Evolutionary conservation across 208 protist genomes (phyloP), one percentile per base, ranked within the genome.

Genomic region (Leishmania martiniquensis): DNA sequence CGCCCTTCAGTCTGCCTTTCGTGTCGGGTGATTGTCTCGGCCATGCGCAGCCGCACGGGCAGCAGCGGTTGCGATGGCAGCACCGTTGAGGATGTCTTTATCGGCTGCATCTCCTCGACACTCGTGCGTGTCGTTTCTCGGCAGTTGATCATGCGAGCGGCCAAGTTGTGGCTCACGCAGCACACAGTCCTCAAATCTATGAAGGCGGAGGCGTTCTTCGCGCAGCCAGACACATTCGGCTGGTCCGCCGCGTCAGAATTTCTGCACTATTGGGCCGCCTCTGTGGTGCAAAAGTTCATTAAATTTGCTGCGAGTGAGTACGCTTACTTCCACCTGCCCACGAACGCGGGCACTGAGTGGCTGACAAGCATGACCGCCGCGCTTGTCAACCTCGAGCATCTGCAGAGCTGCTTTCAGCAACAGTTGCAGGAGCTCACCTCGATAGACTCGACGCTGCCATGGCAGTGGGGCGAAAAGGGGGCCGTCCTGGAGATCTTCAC

Each of bases 221-320:
- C 72, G 7, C 78, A 71, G 65, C 62, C 78, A 20, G 72, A 82
- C 78, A 72, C 62, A 51, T 77, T 82, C 55, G 72, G 72, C 65
- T 82, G 78, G 78, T 67, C 51, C 9, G 62, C 47, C 17, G n/a
- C 62, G 3, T 72, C 71, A 0, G 72, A 76, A 1, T 77, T 82
- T n/a, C 68, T 82, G 4, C 39, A 49, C 29, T 67, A 77, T 49
- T 86, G 83, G 77, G 10, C 44, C 4, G 63, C n/a, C 39, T 20
- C 70, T 4, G 81, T 83, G 15, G 67, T 75, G 10, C 77, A 80
- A 42, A 92, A 87, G 59, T 86, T 86, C 71, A 75, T 84, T 0
- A 90, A 92, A 67, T 75, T 80, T 65, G 59, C 85, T 34, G 84
- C 86, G 12, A 88, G 84, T 22, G 84, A 92, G 76, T 89, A 85